phyloP scores from a whole-genome alignment of 176 grass and related monocot genomes.

The Carex scoparia region DNA sequence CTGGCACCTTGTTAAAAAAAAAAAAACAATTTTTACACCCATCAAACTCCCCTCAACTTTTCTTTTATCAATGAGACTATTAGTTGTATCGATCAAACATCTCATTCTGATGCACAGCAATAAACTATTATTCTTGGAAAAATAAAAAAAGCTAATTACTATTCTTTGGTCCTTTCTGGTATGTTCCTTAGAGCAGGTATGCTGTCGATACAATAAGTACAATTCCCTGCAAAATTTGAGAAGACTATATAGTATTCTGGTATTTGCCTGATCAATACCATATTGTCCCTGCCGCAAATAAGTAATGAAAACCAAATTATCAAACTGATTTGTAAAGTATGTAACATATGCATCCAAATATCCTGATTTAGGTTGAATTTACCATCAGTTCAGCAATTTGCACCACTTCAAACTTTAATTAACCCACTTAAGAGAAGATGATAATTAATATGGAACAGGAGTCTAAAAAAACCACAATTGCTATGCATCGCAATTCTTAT shows the following conservation, averaged over 20 bases:
- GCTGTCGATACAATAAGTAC: slow-evolving; percentile 36
- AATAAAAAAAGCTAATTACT: too few relatives aligned
- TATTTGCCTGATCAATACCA: neutral
- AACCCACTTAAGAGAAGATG: neutral
- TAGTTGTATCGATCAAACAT: too few relatives aligned
- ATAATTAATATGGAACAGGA: neutral
- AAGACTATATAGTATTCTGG: neutral
- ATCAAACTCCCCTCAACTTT: too few relatives aligned
- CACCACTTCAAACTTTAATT: neutral
- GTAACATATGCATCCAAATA: neutral
- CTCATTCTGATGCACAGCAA: too few relatives aligned
- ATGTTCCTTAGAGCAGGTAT: slow-evolving; percentile 51
- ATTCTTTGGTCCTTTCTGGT: too few relatives aligned
- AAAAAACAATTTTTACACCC: too few relatives aligned
- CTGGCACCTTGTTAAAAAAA: too few relatives aligned
- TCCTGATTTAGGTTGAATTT: neutral
- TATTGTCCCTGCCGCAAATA: neutral
- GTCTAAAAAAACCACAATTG: too few relatives aligned
- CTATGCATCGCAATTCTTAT: too few relatives aligned
- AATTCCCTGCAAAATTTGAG: slow-evolving; percentile 58
- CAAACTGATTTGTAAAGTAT: neutral
- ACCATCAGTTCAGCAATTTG: neutral
- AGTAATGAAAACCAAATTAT: neutral
- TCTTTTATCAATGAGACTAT: too few relatives aligned
- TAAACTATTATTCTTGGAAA: too few relatives aligned